Percentiles rank a stretch among this genome's conserved stretches.
phyloP scores from a whole-genome alignment of 1,139 yeast genomes.

The Nakaseomyces sp. region DNA sequence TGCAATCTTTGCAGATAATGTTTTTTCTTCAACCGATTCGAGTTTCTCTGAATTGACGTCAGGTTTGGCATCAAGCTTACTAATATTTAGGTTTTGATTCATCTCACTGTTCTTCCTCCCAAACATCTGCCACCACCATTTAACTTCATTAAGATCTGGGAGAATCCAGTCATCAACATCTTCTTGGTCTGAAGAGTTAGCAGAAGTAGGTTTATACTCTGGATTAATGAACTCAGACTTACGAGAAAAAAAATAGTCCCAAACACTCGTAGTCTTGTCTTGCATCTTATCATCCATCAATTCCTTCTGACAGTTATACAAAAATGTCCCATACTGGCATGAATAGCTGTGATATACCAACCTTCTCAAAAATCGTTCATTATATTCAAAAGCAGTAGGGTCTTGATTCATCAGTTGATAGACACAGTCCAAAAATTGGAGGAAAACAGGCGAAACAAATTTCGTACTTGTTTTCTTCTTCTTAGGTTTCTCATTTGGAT shows the following conservation, averaged over 20 bases:
- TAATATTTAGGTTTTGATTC: conserved; percentile 35
- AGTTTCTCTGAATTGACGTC: background rate
- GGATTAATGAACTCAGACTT: conserved; percentile 59
- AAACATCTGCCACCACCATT: conserved; percentile 83
- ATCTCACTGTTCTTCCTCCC: conserved; percentile 75
- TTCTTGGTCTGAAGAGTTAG: conserved; percentile 27
- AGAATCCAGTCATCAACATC: conserved; percentile 42
- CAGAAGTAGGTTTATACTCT: conserved; percentile 30
- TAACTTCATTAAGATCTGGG: conserved; percentile 59
- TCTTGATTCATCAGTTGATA: conserved; percentile 68
- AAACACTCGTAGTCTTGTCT: conserved; percentile 62
- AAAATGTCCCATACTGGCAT: conserved; percentile 89
- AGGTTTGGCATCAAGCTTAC: background rate
- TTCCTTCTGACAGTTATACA: conserved; percentile 68
- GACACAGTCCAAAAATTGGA: conserved; percentile 84
- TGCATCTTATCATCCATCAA: conserved; percentile 36
- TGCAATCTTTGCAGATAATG: background rate
- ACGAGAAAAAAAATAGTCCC: conserved; percentile 88
- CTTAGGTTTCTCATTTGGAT: background rate
- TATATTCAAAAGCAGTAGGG: conserved; percentile 72
- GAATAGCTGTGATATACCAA: conserved; percentile 81
- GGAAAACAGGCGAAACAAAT: conserved; percentile 80
- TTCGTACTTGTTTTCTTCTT: conserved; percentile 38
- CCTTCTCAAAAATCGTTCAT: conserved; percentile 77
- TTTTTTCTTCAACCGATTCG: background rate